Evolutionary conservation across 2,329 filamentous ascomycete species (phyloP).

Genomic region (Phyllosticta capitalensis): DNA sequence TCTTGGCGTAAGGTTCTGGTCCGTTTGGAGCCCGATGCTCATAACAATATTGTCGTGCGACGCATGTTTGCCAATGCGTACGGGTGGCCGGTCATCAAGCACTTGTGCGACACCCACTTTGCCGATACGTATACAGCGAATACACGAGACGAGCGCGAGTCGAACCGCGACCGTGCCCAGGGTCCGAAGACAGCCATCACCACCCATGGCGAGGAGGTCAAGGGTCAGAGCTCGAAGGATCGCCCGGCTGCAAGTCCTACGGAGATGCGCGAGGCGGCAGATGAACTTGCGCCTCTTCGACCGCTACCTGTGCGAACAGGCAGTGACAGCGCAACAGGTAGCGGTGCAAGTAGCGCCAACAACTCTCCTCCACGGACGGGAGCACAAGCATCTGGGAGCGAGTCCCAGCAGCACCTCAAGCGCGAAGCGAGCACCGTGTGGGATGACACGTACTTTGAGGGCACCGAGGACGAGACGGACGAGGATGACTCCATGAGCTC

Average conservation of each 20-base stretch:
- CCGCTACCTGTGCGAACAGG: slow-evolving; percentile 10
- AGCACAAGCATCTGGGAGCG: neutral
- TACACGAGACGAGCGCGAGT: slow-evolving; percentile 58
- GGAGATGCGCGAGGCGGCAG: slow-evolving; percentile 40
- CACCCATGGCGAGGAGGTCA: slow-evolving; percentile 57
- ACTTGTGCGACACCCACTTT: slow-evolving; percentile 91
- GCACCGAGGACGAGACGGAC: slow-evolving; percentile 36
- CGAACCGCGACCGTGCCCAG: slow-evolving; percentile 59
- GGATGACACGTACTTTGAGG: slow-evolving; percentile 42
- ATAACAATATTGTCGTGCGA: slow-evolving; percentile 96
- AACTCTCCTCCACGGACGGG: neutral
- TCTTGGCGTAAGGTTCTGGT: slow-evolving; percentile 97
- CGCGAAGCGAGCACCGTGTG: slow-evolving; percentile 36
- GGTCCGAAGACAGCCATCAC: slow-evolving; percentile 47
- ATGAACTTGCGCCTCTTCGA: slow-evolving; percentile 27
- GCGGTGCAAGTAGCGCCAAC: slow-evolving; percentile 11
- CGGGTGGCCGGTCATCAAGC: slow-evolving; percentile 93
- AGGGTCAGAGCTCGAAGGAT: slow-evolving; percentile 30
- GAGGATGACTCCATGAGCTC: slow-evolving; percentile 19
- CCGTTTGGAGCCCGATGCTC: slow-evolving; percentile 87
- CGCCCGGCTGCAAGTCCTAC: slow-evolving; percentile 35
- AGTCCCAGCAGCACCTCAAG: neutral
- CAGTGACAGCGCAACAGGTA: slow-evolving; percentile 16
- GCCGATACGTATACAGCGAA: slow-evolving; percentile 60
- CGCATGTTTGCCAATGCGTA: slow-evolving; percentile 96